Conservation (phyloP, 2,329 filamentous ascomycete species). For the Cladophialophora carrionii region DNA sequence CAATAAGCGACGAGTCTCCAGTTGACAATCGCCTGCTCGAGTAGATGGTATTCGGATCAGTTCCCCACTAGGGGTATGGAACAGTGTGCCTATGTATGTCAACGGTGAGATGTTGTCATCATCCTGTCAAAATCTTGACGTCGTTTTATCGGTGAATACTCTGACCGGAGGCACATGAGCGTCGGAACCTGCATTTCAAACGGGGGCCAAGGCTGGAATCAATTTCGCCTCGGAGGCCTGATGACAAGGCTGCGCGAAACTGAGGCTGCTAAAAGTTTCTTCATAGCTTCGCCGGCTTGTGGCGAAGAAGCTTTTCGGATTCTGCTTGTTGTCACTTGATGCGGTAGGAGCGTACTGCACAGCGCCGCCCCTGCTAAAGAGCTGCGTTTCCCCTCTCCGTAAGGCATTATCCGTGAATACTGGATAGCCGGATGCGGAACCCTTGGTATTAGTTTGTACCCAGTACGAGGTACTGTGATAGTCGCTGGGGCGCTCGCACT, state of each 20-base stretch:
- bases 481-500: not conserved
- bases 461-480: not conserved
- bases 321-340: not conserved
- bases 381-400: not conserved
- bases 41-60: conserved; percentile 2
- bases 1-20: conserved; percentile 4
- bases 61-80: not conserved
- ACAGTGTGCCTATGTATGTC: not conserved
- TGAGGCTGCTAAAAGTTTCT: not conserved
- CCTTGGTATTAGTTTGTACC: not conserved
- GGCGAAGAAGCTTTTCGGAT: not conserved
- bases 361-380: not conserved
- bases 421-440: not conserved
- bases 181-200: not conserved
- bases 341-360: too few relatives aligned
- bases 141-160: not conserved
- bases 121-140: not conserved
- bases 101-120: conserved; percentile 1
- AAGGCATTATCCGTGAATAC: not conserved
- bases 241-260: conserved; percentile 5
- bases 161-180: not conserved
- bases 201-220: not conserved
- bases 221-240: not conserved
- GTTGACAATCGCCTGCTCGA: not conserved
- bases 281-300: not conserved